These are phyloP conservation scores for Eutypa lata DNA, from an alignment of 2,329 filamentous ascomycete genomes.

Conservation along the genomic window DNA sequence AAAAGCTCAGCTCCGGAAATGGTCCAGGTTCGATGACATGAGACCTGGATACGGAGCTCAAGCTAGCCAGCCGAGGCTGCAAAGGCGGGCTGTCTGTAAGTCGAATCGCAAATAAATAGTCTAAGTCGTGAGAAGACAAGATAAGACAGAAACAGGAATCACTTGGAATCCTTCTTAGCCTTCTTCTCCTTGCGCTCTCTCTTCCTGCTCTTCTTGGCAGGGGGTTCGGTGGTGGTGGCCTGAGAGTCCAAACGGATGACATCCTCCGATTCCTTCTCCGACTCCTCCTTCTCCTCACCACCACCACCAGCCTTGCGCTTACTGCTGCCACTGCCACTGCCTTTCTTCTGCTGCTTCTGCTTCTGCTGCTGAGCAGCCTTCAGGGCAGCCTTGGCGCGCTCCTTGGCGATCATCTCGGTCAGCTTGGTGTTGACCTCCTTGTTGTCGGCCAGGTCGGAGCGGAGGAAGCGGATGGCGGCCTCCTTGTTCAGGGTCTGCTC, in stretches of 20 bases:
- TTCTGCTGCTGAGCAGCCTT: slow-evolving; percentile 35
- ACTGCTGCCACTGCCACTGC: slow-evolving; percentile 2
- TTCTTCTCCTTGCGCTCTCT: slow-evolving; percentile 38
- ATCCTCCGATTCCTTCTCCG: too few relatives aligned
- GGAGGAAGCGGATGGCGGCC: slow-evolving; percentile 79
- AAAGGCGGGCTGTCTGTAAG: too few relatives aligned
- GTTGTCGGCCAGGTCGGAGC: slow-evolving; percentile 65
- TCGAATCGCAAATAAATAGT: too few relatives aligned
- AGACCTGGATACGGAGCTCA: too few relatives aligned
- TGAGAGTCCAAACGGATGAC: too few relatives aligned
- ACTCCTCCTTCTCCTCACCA: too few relatives aligned
- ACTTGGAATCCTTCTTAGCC: slow-evolving; percentile 22
- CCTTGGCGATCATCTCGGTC: slow-evolving; percentile 54
- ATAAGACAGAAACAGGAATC: neutral
- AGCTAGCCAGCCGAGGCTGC: too few relatives aligned
- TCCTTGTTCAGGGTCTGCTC: slow-evolving; percentile 63
- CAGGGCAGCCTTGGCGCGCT: slow-evolving; percentile 50
- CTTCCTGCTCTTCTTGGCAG: slow-evolving; percentile 27
- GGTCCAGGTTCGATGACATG: too few relatives aligned
- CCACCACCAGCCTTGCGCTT: slow-evolving; percentile 33
- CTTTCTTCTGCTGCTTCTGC: neutral
- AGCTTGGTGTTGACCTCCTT: slow-evolving; percentile 50
- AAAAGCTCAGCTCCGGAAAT: too few relatives aligned
- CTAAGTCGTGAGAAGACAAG: neutral
- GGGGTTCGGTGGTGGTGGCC: slow-evolving; percentile 42